Conservation (phyloP, 768 basidiomycete genomes). For the Heimioporus sp. region DNA sequence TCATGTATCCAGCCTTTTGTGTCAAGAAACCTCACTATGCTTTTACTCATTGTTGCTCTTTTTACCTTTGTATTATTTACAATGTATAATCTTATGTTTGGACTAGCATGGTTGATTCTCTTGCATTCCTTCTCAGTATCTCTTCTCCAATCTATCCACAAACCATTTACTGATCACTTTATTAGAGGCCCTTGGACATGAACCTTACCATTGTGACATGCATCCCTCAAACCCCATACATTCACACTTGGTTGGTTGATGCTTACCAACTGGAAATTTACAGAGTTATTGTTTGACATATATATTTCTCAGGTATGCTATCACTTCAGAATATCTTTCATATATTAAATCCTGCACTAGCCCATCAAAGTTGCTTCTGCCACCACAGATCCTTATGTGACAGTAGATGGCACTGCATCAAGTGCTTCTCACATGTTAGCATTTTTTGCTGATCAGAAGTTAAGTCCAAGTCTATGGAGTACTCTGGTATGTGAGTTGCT, state of each 20-base stretch:
- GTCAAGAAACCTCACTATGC: slow-evolving; percentile 15
- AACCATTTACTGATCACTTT: slow-evolving; percentile 65
- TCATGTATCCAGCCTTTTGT: slow-evolving; percentile 18
- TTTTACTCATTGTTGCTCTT: slow-evolving; percentile 38
- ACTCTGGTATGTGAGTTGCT: slow-evolving; percentile 57
- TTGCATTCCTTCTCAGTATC: slow-evolving; percentile 57
- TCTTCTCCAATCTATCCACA: slow-evolving; percentile 47
- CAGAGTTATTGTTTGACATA: slow-evolving; percentile 58
- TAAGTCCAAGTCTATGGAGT: slow-evolving; percentile 63
- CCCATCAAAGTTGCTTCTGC: slow-evolving; percentile 43
- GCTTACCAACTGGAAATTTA: slow-evolving; percentile 59
- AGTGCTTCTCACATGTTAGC: slow-evolving; percentile 47
- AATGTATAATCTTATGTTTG: slow-evolving; percentile 45
- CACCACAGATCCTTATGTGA: slow-evolving; percentile 52
- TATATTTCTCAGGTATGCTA: slow-evolving; percentile 52
- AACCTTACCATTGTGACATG: slow-evolving; percentile 45
- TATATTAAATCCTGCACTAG: slow-evolving; percentile 30
- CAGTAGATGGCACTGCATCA: slow-evolving; percentile 40
- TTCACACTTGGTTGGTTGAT: slow-evolving; percentile 54
- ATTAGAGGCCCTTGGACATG: slow-evolving; percentile 55
- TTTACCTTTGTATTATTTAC: slow-evolving; percentile 39
- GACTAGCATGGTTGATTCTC: slow-evolving; percentile 41
- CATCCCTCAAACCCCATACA: slow-evolving; percentile 46
- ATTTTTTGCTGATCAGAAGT: slow-evolving; percentile 69
- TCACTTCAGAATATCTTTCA: neutral